A percentile compares a stretch with the other conserved stretches of the same genome.
phyloP scores from a whole-genome alignment of 176 grass and related monocot species.

The Poa annua region DNA sequence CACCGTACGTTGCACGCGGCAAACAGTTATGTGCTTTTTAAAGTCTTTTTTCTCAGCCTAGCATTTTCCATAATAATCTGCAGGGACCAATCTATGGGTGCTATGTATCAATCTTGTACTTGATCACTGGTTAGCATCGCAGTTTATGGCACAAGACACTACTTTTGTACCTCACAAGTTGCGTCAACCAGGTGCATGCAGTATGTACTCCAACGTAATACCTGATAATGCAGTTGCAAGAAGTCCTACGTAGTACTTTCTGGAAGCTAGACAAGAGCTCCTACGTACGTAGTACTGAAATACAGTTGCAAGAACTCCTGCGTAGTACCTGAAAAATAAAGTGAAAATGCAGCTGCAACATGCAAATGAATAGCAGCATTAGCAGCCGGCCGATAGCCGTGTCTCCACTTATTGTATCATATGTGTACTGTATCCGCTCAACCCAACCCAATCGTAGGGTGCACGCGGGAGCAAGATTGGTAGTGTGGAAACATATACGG shows the following conservation, averaged over 20 bases:
- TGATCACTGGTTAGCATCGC: no score
- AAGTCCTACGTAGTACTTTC: no score
- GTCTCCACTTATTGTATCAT: no score
- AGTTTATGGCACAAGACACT: neutral
- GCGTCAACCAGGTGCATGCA: neutral
- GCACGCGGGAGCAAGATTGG: neutral
- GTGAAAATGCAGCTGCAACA: neutral
- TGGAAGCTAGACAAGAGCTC: no score
- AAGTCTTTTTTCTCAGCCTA: neutral
- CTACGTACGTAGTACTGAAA: no score
- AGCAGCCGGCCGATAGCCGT: no score
- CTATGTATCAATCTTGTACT: neutral
- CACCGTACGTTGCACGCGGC: neutral
- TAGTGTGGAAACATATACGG: neutral
- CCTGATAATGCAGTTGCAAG: no score
- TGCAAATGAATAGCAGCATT: neutral
- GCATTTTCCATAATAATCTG: neutral
- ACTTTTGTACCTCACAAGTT: neutral
- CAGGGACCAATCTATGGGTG: neutral
- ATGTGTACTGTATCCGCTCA: neutral
- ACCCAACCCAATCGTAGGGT: neutral
- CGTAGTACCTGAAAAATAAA: neutral
- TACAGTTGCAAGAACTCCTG: neutral
- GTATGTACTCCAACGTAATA: no score
- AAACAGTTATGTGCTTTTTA: neutral